Base-by-base conservation (phyloP, 1,284 basidiomycete species). In the Ceratobasidium sp. region DNA sequence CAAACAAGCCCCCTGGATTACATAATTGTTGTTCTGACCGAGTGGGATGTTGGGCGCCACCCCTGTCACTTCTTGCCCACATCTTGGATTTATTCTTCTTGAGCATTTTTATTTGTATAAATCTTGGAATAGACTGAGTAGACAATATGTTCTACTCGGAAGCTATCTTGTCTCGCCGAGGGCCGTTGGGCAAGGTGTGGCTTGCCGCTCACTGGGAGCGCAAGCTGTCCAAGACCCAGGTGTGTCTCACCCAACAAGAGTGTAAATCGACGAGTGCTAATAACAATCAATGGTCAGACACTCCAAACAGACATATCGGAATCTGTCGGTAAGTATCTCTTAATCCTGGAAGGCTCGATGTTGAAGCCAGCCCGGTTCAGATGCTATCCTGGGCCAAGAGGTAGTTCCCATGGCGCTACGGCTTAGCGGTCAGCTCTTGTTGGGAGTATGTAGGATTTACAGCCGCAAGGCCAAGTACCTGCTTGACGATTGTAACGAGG, bases 131-230 rank as follows among this genome's bases (percentile, higher is more conserved):
- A 57, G 54, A 30, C 30, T 30, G 21, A 61, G n/a, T 9, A n/a
- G 43, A 46, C n/a, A 23, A 44, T 7, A 74, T 77, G 95, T 94
- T 97, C 81, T 95, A 96, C 79, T 95, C 93, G 75, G 96, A 98
- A 81, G 90, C 93, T 57, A 94, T 98, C 81, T 87, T 98, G 76
- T 94, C 94, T 67, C 93, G 96, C 80, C 91, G 95, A 74, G 97
- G 97, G 61, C 94, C 96, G 8, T 86, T 99, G 44, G 96, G 95
- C 52, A 95, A 93, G 83, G 95, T 99, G 85, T 99, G 97, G 97
- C 91, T 98, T 64, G 97, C 97, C 28, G 97, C 98, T 1, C 97
- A 98, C 85, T 96, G 97, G 90, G 96, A 98, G 83, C 90, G 95
- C 79, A 98, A 98, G 85, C 89, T 99, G 78, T 96, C 94, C 79